Percentiles rank a stretch among this genome's conserved stretches.
Conservation (phyloP, 495 filamentous ascomycete species). For the Diplogelasinospora grovesii region DNA sequence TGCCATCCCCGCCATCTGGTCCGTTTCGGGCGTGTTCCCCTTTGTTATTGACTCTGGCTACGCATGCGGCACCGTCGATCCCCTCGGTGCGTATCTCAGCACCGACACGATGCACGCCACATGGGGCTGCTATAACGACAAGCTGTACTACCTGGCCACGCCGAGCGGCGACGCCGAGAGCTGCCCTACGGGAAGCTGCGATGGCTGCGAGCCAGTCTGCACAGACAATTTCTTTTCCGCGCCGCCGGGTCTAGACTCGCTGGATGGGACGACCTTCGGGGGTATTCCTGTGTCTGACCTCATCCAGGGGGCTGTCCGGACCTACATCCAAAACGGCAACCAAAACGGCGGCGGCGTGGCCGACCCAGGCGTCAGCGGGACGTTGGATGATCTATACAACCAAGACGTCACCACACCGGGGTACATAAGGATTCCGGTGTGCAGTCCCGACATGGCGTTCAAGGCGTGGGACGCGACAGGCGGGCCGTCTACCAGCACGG, state of each 20-base stretch:
- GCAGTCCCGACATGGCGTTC: constrained; percentile 19
- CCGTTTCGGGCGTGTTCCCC: constrained; percentile 12
- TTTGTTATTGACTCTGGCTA: constrained; percentile 31
- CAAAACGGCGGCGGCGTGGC: constrained; percentile 18
- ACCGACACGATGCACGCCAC: constrained; percentile 14
- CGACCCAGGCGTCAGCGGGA: constrained; percentile 9
- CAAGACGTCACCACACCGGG: constrained; percentile 22
- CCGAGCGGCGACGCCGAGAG: constrained; percentile 9
- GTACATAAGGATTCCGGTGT: constrained; percentile 28
- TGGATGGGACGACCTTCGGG: constrained; percentile 12
- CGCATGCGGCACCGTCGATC: constrained; percentile 15
- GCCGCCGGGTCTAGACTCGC: constrained; percentile 18
- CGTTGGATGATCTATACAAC: constrained; percentile 14
- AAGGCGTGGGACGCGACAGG: constrained; percentile 11
- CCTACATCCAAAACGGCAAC: constrained; percentile 24
- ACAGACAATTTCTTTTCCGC: constrained; percentile 10
- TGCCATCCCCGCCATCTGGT: constrained; percentile 29
- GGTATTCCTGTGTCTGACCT: constrained; percentile 20
- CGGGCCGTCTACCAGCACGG: background rate
- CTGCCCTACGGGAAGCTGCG: background rate
- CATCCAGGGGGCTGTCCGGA: constrained; percentile 23
- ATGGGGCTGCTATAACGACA: constrained; percentile 18
- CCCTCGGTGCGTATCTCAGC: constrained; percentile 16
- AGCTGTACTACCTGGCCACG: constrained; percentile 25
- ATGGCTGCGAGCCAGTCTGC: constrained; percentile 13